Base-by-base conservation (phyloP, 495 filamentous ascomycete genomes). In the Rostrohypoxylon terebratum region DNA sequence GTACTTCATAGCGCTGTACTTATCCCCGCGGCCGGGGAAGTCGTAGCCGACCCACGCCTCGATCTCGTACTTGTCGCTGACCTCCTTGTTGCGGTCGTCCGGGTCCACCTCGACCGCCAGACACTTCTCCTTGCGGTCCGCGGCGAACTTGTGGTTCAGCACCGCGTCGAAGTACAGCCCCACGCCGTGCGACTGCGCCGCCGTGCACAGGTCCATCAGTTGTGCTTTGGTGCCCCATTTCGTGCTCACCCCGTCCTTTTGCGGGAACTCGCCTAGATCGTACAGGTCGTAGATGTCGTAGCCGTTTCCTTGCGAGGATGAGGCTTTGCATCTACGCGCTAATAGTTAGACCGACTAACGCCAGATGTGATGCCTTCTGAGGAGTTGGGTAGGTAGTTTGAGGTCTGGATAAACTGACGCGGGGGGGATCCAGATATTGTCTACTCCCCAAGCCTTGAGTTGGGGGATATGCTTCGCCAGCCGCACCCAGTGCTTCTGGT, bases 271-370 rank as follows among this genome's bases (percentile, higher is more conserved):
- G 48, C 48, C 48, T 7, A 53, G 48, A 11, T 53, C 48, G 13
- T 53, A 53, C 10, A 53, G 51, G 31, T 55, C 51, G n/a, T 55
- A 55, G n/a, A 34, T 36, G 31, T 55, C 51, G 8, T 55, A 33
- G 9, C 25, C 28, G n/a, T 36, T 55, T 1, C n/a, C 51, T 18
- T 36, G 31, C 6, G 18, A 11, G 20, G 31, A 55, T 28, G 51
- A 55, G 31, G 51, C 51, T 33, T 55, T 55, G 51, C 48, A 53
- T 53, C 48, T 53, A n/a, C 7, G 23, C 23, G 14, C 23, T 2
- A 16, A 31, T n/a, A 4, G 28, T 53, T 53, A 53, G 48, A 31
- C 13, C 6, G 11, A n/a, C n/a, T n/a, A n/a, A 53, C 28, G 23
- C 7, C 2, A 47, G 13, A 53, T 18, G 18, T 18, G 18, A 48